Evolutionary conservation across 805 yeast genomes (phyloP), one percentile per base, ranked within the genome.

Genomic region (Metschnikowia sp.): DNA sequence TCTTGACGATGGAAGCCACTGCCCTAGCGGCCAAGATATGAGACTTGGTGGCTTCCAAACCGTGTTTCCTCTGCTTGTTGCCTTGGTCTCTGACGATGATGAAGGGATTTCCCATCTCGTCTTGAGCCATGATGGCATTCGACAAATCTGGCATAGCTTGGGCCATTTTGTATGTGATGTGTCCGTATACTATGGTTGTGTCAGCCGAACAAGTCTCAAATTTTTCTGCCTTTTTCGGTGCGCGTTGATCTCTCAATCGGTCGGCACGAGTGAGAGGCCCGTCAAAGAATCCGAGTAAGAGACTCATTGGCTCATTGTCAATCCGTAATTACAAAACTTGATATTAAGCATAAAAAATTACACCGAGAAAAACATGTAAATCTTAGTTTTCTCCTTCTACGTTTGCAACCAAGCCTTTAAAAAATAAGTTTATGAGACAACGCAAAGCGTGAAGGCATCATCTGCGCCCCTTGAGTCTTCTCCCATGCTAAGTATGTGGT

Each of bases 51-150:
- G 77, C 77, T 55, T 73, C 77, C 40, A 68, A 52, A 10, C 77
- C 77, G 50, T 72, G 77, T 49, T 70, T 72, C 79, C 67, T 82
- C 77, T 52, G 97, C 90, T 65, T 94, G 89, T 67, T 65, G 33
- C 81, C 82, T 62, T 70, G 81, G 65, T 94, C 99, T 65, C 94
- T 83, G 45, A 94, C 99, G 65, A 94, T 94, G 63, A 94, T 92
- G 66, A 94, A 89, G 18, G 99, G 99, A 69, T 99, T 84, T 18
- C 99, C 99, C 91, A 87, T 88, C 69, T 94, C 99, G 67, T 94
- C 99, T 70, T 92, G 99, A 3, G 99, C 98, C 75, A 94, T 89
- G 60, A 94, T 90, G 69, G 99, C 99, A 63, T 95, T 94, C 57
- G 98, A 91, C 79, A 94, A 76, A 68, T 94, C 99, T 36, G 97